Percentiles rank a stretch among this genome's conserved stretches.
Evolutionary conservation across 768 basidiomycete genomes (phyloP).

Genomic region (Boletus coccyginus): DNA sequence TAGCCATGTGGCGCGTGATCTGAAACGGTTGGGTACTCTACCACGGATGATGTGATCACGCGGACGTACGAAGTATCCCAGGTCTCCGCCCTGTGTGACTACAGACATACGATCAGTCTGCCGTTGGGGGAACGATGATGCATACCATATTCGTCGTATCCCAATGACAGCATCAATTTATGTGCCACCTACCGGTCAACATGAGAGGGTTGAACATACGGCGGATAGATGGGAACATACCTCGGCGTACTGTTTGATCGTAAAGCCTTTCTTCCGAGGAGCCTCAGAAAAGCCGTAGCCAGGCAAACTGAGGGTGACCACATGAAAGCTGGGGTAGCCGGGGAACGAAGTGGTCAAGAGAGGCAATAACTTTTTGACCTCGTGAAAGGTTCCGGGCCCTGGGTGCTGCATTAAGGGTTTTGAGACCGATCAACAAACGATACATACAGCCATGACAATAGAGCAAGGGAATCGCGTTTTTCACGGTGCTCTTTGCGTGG

Average conservation of each 20-base stretch:
- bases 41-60: background rate
- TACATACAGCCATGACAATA: constrained; percentile 59
- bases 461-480: constrained; percentile 53
- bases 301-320: constrained; percentile 57
- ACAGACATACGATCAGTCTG: background rate
- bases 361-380: constrained; percentile 56
- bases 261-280: constrained; percentile 51
- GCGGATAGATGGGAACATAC: constrained; percentile 24
- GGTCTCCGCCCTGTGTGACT: constrained; percentile 51
- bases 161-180: constrained; percentile 47
- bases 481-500: constrained; percentile 46
- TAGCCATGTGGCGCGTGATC: constrained; percentile 35
- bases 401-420: background rate
- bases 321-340: constrained; percentile 57
- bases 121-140: background rate
- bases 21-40: constrained; percentile 8
- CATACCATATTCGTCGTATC: constrained; percentile 47
- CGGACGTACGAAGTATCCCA: constrained; percentile 36
- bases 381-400: constrained; percentile 53
- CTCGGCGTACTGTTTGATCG: constrained; percentile 51
- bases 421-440: background rate
- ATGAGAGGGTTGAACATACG: background rate
- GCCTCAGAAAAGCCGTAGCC: constrained; percentile 63
- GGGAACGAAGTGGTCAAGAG: constrained; percentile 41
- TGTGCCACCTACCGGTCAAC: constrained; percentile 35